Percentiles rank a stretch among this genome's conserved stretches.
These are phyloP conservation scores for Cucurbita pepo DNA, from an alignment of 306 rosid species.

Conservation along the genomic window DNA sequence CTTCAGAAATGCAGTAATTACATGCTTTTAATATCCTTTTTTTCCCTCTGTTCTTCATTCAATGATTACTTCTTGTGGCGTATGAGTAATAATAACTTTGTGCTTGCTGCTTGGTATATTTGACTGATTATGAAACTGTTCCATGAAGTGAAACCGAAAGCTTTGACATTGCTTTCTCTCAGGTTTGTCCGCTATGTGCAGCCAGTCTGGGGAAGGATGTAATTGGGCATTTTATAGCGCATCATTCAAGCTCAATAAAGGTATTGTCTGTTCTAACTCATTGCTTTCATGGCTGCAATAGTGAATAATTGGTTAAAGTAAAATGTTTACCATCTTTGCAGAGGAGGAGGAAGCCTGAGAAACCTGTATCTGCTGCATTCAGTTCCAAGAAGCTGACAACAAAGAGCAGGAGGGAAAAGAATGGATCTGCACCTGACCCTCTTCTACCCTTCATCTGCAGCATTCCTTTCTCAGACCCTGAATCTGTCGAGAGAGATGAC, in stretches of 20 bases:
- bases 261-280: constrained; percentile 15
- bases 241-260: constrained; percentile 53
- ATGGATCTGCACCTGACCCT: constrained; percentile 54
- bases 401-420: constrained; percentile 26
- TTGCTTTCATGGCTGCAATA: neutral
- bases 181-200: constrained; percentile 96
- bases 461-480: constrained; percentile 16
- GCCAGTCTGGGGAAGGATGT: constrained; percentile 61
- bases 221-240: constrained; percentile 43
- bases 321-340: constrained; percentile 9
- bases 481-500: constrained; percentile 19
- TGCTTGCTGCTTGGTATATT: neutral
- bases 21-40: neutral
- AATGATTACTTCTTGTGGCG: neutral
- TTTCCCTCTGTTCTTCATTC: neutral
- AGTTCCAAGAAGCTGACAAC: constrained; percentile 29
- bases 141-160: too few species aligned
- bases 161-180: constrained; percentile 12
- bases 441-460: constrained; percentile 55
- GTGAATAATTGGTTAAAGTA: neutral
- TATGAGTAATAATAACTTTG: neutral
- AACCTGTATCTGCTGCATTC: constrained; percentile 33
- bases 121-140: too few species aligned
- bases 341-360: constrained; percentile 57
- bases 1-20: constrained; percentile 53